phyloP scores from a whole-genome alignment of 208 protist species.

The Leishmania aethiopica region DNA sequence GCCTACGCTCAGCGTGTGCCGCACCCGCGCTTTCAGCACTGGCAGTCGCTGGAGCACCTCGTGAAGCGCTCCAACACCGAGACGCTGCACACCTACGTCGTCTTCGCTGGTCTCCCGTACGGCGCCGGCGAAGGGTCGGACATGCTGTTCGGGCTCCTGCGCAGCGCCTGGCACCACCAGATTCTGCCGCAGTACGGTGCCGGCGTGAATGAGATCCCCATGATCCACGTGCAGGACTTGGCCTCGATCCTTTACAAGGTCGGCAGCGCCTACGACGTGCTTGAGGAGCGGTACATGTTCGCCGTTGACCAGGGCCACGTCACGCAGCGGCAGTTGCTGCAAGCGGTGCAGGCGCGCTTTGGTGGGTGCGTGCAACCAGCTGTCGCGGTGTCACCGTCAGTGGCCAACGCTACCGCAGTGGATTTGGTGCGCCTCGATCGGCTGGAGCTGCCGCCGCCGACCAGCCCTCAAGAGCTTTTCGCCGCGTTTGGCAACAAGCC shows the following conservation, averaged over 20 bases:
- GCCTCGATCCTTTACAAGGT: conserved; percentile 72
- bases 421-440: conserved; percentile 22
- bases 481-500: conserved; percentile 24
- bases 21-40: conserved; percentile 85
- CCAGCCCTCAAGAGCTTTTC: conserved; percentile 11
- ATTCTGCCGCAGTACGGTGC: conserved; percentile 72
- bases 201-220: conserved; percentile 89
- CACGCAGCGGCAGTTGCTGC: conserved; percentile 80
- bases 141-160: conserved; percentile 59
- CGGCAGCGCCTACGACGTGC: conserved; percentile 69
- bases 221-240: conserved; percentile 94
- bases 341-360: conserved; percentile 59
- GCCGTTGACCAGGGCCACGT: conserved; percentile 88
- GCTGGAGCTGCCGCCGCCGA: conserved; percentile 23
- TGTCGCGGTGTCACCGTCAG: background rate
- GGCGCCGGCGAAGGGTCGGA: conserved; percentile 80
- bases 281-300: conserved; percentile 91
- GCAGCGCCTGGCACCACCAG: conserved; percentile 78
- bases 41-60: conserved; percentile 87
- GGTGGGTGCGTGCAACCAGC: conserved; percentile 54
- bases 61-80: conserved; percentile 88
- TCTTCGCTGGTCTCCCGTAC: conserved; percentile 92
- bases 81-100: conserved; percentile 90
- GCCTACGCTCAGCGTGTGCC: conserved; percentile 85
- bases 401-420: background rate